Evolutionary conservation across 2,329 filamentous ascomycete genomes (phyloP).

Genomic region (Fusarium odoratissimum): DNA sequence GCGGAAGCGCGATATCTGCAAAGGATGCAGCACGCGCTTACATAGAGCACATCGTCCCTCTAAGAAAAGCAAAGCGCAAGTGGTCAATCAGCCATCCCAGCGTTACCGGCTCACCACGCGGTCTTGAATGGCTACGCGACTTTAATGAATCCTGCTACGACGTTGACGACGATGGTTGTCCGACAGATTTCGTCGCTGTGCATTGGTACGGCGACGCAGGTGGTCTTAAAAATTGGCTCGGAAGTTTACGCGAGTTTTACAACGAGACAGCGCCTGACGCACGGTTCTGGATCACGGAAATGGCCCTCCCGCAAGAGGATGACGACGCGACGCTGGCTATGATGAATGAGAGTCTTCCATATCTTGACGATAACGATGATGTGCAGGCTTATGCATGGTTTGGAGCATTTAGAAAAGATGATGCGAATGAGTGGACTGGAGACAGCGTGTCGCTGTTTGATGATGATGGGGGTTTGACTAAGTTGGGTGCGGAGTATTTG

Average conservation of each 20-base stretch:
- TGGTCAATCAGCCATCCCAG: slow-evolving; percentile 56
- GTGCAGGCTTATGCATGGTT: slow-evolving; percentile 57
- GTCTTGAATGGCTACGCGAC: slow-evolving; percentile 53
- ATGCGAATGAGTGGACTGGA: slow-evolving; percentile 55
- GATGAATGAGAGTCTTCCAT: slow-evolving; percentile 54
- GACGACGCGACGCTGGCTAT: slow-evolving; percentile 51
- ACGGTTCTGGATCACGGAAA: slow-evolving; percentile 55
- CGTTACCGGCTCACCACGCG: slow-evolving; percentile 54
- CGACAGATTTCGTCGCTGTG: slow-evolving; percentile 55
- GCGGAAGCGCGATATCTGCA: slow-evolving; percentile 54
- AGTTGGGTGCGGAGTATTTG: slow-evolving; percentile 53
- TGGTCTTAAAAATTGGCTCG: slow-evolving; percentile 52
- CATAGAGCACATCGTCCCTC: slow-evolving; percentile 51
- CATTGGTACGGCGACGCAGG: slow-evolving; percentile 56
- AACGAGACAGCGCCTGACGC: slow-evolving; percentile 36
- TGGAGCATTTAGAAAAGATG: slow-evolving; percentile 52
- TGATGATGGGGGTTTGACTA: slow-evolving; percentile 52
- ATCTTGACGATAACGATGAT: slow-evolving; percentile 50
- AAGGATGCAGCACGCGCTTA: slow-evolving; percentile 54
- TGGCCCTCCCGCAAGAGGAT: slow-evolving; percentile 52
- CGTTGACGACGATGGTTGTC: slow-evolving; percentile 53
- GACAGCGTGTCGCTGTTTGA: slow-evolving; percentile 53
- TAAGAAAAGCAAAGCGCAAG: slow-evolving; percentile 44
- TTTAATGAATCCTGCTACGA: slow-evolving; percentile 56
- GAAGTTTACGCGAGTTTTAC: slow-evolving; percentile 52